phyloP scores from a whole-genome alignment of 768 basidiomycete genomes.

The Neoboletus brunneissimus region DNA sequence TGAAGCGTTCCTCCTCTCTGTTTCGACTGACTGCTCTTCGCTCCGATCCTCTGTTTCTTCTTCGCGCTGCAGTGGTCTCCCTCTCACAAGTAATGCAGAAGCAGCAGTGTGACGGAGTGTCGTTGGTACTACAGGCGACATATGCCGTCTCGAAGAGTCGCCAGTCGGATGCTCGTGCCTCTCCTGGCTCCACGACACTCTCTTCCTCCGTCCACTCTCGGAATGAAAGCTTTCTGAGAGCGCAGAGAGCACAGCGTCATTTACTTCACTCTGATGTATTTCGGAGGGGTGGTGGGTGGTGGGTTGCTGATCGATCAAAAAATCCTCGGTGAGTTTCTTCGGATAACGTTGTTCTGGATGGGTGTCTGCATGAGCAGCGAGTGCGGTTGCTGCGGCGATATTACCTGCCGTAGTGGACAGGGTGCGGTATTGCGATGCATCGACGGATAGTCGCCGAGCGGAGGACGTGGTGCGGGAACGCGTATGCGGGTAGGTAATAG shows the following conservation, averaged over 20 bases:
- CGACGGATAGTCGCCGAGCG: slow-evolving; percentile 48
- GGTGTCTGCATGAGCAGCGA: slow-evolving; percentile 63
- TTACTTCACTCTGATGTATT: slow-evolving; percentile 39
- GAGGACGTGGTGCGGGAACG: slow-evolving; percentile 44
- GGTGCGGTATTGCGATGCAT: slow-evolving; percentile 65
- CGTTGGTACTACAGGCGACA: slow-evolving; percentile 32
- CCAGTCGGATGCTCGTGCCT: slow-evolving; percentile 46
- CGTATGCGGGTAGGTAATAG: slow-evolving; percentile 34
- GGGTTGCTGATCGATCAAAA: slow-evolving; percentile 19
- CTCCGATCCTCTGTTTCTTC: slow-evolving; percentile 22
- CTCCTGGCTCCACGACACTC: slow-evolving; percentile 72
- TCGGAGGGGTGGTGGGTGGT: slow-evolving; percentile 20
- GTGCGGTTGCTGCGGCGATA: slow-evolving; percentile 67
- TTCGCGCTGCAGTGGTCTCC: slow-evolving; percentile 45
- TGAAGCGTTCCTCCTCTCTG: slow-evolving; percentile 41
- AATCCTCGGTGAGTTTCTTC: slow-evolving; percentile 28
- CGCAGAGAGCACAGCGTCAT: slow-evolving; percentile 51
- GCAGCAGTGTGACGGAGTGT: slow-evolving; percentile 32
- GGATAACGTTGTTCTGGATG: slow-evolving; percentile 32
- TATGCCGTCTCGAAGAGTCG: slow-evolving; percentile 42
- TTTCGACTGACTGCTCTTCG: slow-evolving; percentile 25
- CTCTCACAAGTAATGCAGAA: slow-evolving; percentile 35
- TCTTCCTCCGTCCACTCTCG: slow-evolving; percentile 57
- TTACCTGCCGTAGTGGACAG: slow-evolving; percentile 68
- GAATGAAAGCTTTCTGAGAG: slow-evolving; percentile 79